phyloP scores from a whole-genome alignment of 1,139 yeast species.

The Wickerhamomyces sp. region DNA sequence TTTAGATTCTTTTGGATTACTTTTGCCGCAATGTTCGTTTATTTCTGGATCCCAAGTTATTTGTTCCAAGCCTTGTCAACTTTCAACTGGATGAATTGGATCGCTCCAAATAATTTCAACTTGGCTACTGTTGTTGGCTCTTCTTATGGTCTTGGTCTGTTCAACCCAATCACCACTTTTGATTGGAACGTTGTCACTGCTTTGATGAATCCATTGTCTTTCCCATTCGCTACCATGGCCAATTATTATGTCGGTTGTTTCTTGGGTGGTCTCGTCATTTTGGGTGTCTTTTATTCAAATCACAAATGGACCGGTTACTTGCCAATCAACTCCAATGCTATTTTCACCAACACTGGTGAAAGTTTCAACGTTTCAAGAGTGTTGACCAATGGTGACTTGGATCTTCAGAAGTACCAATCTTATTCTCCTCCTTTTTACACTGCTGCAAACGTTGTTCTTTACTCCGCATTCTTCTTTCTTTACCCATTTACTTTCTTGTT shows the following conservation, averaged over 20 bases:
- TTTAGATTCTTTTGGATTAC: conserved; percentile 40
- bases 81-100: conserved; percentile 66
- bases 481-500: conserved; percentile 54
- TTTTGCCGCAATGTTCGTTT: conserved; percentile 37
- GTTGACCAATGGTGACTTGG: conserved; percentile 28
- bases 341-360: conserved; percentile 42
- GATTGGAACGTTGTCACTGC: conserved; percentile 48
- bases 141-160: conserved; percentile 43
- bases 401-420: conserved; percentile 34
- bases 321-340: conserved; percentile 39
- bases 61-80: conserved; percentile 44
- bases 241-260: conserved; percentile 46
- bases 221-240: conserved; percentile 55
- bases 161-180: conserved; percentile 47
- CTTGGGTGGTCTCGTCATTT: conserved; percentile 35
- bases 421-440: conserved; percentile 56
- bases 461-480: conserved; percentile 53
- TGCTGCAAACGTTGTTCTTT: conserved; percentile 50
- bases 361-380: conserved; percentile 28
- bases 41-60: conserved; percentile 55
- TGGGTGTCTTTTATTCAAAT: conserved; percentile 47
- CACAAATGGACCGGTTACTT: conserved; percentile 46
- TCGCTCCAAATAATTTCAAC: conserved; percentile 46
- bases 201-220: conserved; percentile 60
- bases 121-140: conserved; percentile 53